A percentile compares a stretch with the other conserved stretches of the same genome.
Conservation (phyloP, 2,329 filamentous ascomycete genomes). For the Furcasterigmium sp. region DNA sequence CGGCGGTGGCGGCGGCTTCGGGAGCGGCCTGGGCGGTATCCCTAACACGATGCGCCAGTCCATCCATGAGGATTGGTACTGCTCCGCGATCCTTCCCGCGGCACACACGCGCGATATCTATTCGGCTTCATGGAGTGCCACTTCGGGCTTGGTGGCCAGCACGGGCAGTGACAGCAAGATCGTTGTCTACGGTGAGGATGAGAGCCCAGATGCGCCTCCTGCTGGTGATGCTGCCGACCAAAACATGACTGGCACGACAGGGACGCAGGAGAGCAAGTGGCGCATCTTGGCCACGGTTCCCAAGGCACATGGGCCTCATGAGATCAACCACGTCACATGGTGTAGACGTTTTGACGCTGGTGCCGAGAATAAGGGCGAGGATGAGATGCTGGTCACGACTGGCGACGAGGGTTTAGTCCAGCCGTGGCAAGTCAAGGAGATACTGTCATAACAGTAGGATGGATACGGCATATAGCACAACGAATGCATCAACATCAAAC, state of each 20-base stretch:
- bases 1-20: constrained; percentile 17
- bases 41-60: constrained; percentile 85
- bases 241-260: neutral
- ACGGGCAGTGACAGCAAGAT: constrained; percentile 82
- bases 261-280: constrained; percentile 49
- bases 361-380: constrained; percentile 46
- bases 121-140: constrained; percentile 75
- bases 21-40: constrained; percentile 51
- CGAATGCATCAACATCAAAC: no score
- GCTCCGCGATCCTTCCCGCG: constrained; percentile 69
- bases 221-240: constrained; percentile 14
- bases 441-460: no score
- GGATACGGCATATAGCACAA: no score
- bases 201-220: constrained; percentile 13
- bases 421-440: constrained; percentile 67
- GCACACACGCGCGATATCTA: constrained; percentile 80
- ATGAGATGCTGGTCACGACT: constrained; percentile 86
- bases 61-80: constrained; percentile 77
- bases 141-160: constrained; percentile 75
- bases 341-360: constrained; percentile 69
- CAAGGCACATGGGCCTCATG: constrained; percentile 83
- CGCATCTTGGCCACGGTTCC: constrained; percentile 61
- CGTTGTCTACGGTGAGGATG: constrained; percentile 67
- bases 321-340: constrained; percentile 91
- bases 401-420: constrained; percentile 88